phyloP scores from a whole-genome alignment of 2,329 filamentous ascomycete genomes.

The Botrytis cinerea region DNA sequence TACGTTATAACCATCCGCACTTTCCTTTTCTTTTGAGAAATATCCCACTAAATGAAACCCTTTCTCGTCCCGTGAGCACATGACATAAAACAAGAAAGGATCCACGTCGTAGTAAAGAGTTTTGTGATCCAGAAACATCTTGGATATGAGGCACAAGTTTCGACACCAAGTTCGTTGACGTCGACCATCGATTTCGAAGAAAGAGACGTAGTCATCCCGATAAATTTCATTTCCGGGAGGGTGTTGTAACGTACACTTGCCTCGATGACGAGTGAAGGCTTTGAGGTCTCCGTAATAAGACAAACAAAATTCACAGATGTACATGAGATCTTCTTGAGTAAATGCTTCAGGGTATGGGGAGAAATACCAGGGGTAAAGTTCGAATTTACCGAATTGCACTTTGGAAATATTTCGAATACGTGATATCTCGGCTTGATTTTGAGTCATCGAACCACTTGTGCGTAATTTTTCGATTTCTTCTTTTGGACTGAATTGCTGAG shows the following conservation, averaged over 20 bases:
- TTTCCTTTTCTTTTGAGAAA: constrained; percentile 98
- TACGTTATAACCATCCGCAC: constrained; percentile 94
- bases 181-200: constrained; percentile 95
- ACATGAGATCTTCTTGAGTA: constrained; percentile 84
- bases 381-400: constrained; percentile 88
- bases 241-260: constrained; percentile 88
- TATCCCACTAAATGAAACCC: constrained; percentile 98
- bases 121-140: constrained; percentile 97
- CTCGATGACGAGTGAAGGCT: constrained; percentile 80
- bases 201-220: constrained; percentile 87
- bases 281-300: constrained; percentile 84
- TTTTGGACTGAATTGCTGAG: constrained; percentile 66
- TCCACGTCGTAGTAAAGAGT: constrained; percentile 99
- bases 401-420: constrained; percentile 92
- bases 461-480: constrained; percentile 96
- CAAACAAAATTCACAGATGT: constrained; percentile 96
- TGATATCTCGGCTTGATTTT: constrained; percentile 95
- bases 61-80: constrained; percentile 85
- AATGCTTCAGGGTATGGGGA: constrained; percentile 93
- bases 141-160: constrained; percentile 90
- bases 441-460: constrained; percentile 96
- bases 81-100: constrained; percentile 97
- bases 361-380: constrained; percentile 98
- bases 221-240: constrained; percentile 98
- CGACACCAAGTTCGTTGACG: constrained; percentile 95